Base-by-base conservation (phyloP, 768 basidiomycete genomes). In the Leccinum longicurvipes region DNA sequence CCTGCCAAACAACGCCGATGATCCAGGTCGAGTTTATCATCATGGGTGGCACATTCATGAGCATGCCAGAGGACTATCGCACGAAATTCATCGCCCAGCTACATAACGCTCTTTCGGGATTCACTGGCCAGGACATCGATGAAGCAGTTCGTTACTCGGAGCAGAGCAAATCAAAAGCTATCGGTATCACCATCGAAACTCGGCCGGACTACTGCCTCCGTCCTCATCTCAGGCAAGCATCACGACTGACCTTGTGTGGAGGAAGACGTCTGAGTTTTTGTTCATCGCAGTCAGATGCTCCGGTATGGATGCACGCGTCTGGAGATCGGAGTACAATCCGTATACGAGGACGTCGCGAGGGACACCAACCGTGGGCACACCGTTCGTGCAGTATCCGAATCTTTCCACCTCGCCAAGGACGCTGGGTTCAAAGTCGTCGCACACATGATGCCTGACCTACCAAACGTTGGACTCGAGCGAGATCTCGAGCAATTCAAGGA, bases 41-140 rank as follows among this genome's bases (percentile, higher is more conserved):
- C 58, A 98, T 98, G 97, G 97, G 97, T 23, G 97, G 97, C 45
- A 99, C 97, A 11, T 99, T 99, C 73, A 98, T 99, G 94, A 98
- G 95, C 67, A 96, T 98, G 89, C 91, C 95, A 34, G 94, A 98
- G 71, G 91, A 93, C 45, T 98, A 99, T 70, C 83, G 97, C 57
- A 85, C 84, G 57, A 86, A 90, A 60, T 99, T 99, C 62, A 82
- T 98, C 53, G 94, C 96, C 1, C 95, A 98, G 58, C 78, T 99
- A 53, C 97, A 98, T 71, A 98, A 98, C 70, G 96, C 97, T 1
- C 77, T 99, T 6, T 94, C 92, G 15, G 97, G 97, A 0, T 95
- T 91, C 67, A 98, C 95, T 1, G 93, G 93, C 1, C 80, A 84
- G 2, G 89, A 98, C 60, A 84, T 99, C 14, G 97, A 98, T 62